A percentile compares a stretch with the other conserved stretches of the same genome.
Evolutionary conservation across 1,139 yeast genomes (phyloP).

Genomic region (Candida tropicalis): DNA sequence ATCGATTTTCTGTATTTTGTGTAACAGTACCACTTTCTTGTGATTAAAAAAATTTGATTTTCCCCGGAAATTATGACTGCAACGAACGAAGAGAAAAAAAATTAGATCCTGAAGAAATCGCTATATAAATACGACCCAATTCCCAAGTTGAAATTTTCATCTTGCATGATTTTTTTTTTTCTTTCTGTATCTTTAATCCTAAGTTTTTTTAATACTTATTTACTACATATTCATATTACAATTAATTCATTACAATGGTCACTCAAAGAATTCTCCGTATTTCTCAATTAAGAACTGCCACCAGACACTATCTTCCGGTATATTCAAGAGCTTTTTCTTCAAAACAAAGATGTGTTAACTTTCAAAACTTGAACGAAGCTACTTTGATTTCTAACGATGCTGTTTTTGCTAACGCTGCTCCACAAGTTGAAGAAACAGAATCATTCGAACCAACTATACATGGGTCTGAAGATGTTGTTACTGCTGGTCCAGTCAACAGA

Average conservation of each 20-base stretch:
- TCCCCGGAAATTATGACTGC: constrained; percentile 2
- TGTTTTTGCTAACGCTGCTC: constrained; percentile 21
- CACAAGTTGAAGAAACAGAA: constrained; percentile 24
- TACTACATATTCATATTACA: not conserved
- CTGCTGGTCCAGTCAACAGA: constrained; percentile 50
- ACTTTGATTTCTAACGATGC: constrained; percentile 42
- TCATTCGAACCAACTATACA: constrained; percentile 43
- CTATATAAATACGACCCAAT: constrained; percentile 1
- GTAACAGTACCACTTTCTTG: not conserved
- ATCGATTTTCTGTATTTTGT: not conserved
- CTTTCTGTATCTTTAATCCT: no score
- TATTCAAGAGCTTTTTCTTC: constrained; percentile 33
- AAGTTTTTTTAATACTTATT: no score
- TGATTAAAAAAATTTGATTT: not conserved
- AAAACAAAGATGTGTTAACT: constrained; percentile 40
- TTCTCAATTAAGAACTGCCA: constrained; percentile 44
- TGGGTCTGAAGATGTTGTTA: constrained; percentile 45
- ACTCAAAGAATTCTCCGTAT: constrained; percentile 38
- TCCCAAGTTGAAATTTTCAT: no score
- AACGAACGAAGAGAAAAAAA: not conserved
- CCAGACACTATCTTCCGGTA: constrained; percentile 49
- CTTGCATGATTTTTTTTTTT: no score
- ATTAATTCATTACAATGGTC: constrained; percentile 25
- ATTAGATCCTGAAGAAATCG: not conserved
- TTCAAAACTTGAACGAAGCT: constrained; percentile 36